Conservation (phyloP, 2,329 filamentous ascomycete genomes). For the Aspergillus amoenus region DNA sequence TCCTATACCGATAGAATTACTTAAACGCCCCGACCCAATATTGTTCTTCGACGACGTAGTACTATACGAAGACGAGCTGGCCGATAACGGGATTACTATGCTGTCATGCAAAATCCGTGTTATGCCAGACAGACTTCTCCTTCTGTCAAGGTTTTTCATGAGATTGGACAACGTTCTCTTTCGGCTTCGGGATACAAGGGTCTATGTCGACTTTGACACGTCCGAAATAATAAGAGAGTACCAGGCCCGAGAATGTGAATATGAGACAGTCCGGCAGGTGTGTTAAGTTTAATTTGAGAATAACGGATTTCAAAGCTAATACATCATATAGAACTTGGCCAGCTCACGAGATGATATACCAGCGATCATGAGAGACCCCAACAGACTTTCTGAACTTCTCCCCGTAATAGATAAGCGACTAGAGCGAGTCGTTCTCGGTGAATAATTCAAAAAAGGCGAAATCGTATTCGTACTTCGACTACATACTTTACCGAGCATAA, state of each 20-base stretch:
- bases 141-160: constrained; percentile 88
- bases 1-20: constrained; percentile 77
- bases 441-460: background rate
- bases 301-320: background rate
- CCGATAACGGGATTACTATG: constrained; percentile 93
- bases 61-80: constrained; percentile 94
- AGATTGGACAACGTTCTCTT: constrained; percentile 86
- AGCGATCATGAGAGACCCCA: constrained; percentile 75
- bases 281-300: constrained; percentile 26
- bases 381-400: constrained; percentile 68
- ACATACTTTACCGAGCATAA: background rate
- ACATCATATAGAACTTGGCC: constrained; percentile 46
- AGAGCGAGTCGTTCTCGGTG: constrained; percentile 52
- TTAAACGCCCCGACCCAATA: constrained; percentile 88
- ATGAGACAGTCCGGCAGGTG: constrained; percentile 72
- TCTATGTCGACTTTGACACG: constrained; percentile 85
- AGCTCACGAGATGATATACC: constrained; percentile 70
- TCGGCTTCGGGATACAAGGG: constrained; percentile 80
- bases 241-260: constrained; percentile 78
- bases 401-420: constrained; percentile 67
- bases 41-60: constrained; percentile 96
- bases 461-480: background rate
- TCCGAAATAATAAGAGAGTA: constrained; percentile 85
- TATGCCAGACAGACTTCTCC: constrained; percentile 82
- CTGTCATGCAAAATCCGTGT: constrained; percentile 89